Evolutionary conservation across 75 land plant genomes (phyloP).

Genomic region (Pinus taeda): DNA sequence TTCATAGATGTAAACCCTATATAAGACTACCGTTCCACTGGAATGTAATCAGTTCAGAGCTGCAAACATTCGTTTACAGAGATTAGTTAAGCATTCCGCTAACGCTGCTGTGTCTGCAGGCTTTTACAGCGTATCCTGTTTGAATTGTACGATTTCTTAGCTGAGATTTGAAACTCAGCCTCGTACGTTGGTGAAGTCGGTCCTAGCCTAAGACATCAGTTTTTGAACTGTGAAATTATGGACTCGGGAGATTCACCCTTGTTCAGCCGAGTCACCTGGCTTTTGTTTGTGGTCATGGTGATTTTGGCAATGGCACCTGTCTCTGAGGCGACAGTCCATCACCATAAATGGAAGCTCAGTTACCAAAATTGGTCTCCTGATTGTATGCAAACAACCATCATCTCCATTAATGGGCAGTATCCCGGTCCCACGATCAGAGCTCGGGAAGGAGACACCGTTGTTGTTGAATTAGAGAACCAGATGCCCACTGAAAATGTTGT

Average conservation of each 20-base stretch:
- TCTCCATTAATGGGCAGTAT: conserved; percentile 8
- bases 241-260: background rate
- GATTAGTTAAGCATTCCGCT: no score
- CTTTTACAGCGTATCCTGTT: no score
- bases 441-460: conserved; percentile 63
- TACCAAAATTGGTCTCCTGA: conserved; percentile 1
- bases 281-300: background rate
- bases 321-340: background rate
- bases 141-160: no score
- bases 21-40: no score
- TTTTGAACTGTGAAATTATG: background rate
- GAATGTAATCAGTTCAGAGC: no score
- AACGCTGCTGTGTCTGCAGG: no score
- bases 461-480: conserved; percentile 61
- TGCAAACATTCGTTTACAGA: no score
- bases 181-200: no score
- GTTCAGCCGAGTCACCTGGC: background rate
- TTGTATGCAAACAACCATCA: background rate
- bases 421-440: conserved; percentile 81
- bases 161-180: no score
- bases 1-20: no score
- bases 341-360: background rate
- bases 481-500: conserved; percentile 66
- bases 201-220: no score
- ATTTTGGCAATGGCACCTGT: background rate